Evolutionary conservation across 495 filamentous ascomycete genomes (phyloP), one percentile per base, ranked within the genome.

Genomic region (Mytilinidion resinicola): DNA sequence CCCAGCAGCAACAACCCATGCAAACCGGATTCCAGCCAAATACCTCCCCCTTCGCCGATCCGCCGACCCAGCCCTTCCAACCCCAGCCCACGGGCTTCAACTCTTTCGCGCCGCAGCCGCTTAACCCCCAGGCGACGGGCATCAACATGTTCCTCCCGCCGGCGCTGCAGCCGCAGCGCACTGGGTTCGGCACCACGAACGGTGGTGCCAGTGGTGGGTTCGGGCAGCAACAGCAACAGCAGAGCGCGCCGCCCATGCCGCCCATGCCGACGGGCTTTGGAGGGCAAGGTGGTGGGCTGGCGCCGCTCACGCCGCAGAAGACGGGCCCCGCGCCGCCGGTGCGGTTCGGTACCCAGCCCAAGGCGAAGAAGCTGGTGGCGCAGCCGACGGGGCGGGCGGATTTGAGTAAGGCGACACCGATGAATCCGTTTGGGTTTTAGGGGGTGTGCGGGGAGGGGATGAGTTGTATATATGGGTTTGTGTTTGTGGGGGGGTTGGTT

Each of bases 361-460:
- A 82, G 9, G 72, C 79, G 34, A 89, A 90, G 71, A 91, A 89
- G 69, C 74, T 97, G 65, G 80, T 82, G 58, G 88, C 91, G 34
- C 93, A 98, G 76, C 81, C 91, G 20, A 98, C 93, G 25, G 95
- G 93, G 64, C 85, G 85, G 78, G 93, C 93, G 54, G 96, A 97
- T 70, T 78, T 97, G 63, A 76, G 84, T 41, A 86, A 92, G 81
- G 93, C 93, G 67, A 98, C 25, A 6, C 25, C 25, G 25, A 30
- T 30, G 25, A 30, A 30, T 30, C 25, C 25, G 25, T 30, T 30
- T 30, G 25, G 25, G 25, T 30, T 30, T 30, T 30, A 30, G 25
- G 25, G 25, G 25, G 25, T 30, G 25, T 30, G 25, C 6, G 25
- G 25, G 6, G 25, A 30, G 25, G 25, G 25, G 6, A 30, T 2